Evolutionary conservation across 208 protist species (phyloP).

Genomic region (Trypanosoma platydactyli): DNA sequence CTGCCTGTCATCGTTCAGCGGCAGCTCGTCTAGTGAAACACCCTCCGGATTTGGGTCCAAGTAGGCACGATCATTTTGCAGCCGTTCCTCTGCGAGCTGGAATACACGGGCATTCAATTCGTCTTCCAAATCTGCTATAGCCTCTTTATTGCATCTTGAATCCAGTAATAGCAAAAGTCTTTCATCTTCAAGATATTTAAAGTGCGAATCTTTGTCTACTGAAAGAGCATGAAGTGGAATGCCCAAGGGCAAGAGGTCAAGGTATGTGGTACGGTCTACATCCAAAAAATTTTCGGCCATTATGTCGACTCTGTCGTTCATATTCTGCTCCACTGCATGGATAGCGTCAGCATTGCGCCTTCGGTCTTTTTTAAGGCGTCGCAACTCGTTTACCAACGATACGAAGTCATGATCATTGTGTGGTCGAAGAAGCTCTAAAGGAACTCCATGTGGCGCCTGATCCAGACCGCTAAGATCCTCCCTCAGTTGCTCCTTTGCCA

Average conservation of each 20-base stretch:
- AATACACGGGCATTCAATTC: constrained; percentile 54
- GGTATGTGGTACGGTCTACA: constrained; percentile 59
- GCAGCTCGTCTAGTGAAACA: constrained; percentile 53
- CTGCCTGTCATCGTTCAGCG: constrained; percentile 54
- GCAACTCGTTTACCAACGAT: constrained; percentile 51
- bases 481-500: constrained; percentile 50
- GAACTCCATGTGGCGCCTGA: constrained; percentile 58
- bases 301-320: constrained; percentile 48
- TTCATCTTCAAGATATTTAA: constrained; percentile 62
- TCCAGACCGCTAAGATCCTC: constrained; percentile 60
- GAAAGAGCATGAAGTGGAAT: constrained; percentile 47
- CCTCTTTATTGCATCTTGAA: constrained; percentile 30
- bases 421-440: constrained; percentile 58
- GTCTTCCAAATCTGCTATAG: constrained; percentile 47
- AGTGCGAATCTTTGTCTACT: constrained; percentile 54
- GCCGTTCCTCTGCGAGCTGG: constrained; percentile 50
- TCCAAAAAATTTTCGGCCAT: constrained; percentile 55
- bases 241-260: constrained; percentile 56
- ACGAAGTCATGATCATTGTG: constrained; percentile 56
- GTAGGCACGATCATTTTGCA: constrained; percentile 60
- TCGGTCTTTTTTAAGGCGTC: constrained; percentile 63
- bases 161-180: constrained; percentile 62
- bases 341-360: constrained; percentile 49
- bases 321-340: constrained; percentile 38
- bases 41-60: constrained; percentile 63